Conservation (phyloP, 2,329 filamentous ascomycete species). For the Fusarium sp. region DNA sequence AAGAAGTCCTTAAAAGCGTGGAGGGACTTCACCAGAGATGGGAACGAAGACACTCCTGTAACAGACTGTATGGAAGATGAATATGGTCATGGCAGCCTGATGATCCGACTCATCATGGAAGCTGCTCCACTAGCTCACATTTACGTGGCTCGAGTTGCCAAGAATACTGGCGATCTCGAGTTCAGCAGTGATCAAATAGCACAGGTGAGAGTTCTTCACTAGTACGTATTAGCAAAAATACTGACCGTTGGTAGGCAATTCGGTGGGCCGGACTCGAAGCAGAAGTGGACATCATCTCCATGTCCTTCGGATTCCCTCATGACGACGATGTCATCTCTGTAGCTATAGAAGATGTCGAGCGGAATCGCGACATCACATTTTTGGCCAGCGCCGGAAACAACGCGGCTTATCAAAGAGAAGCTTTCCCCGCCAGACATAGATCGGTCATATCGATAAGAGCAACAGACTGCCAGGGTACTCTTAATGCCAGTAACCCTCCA, state of each 20-base stretch:
- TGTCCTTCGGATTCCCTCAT: neutral
- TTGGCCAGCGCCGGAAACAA: neutral
- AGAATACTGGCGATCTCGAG: accelerated
- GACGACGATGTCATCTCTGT: neutral
- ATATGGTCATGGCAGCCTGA: neutral
- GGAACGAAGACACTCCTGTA: accelerated
- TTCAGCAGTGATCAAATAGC: neutral
- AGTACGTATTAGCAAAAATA: accelerated
- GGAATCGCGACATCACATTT: neutral
- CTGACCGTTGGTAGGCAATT: neutral
- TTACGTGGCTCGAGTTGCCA: neutral
- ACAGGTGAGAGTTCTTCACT: neutral
- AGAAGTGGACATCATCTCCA: neutral
- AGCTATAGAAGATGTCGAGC: neutral
- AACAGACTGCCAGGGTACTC: neutral
- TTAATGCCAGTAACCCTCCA: accelerated
- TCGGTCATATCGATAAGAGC: neutral
- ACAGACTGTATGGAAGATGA: accelerated
- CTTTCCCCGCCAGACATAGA: neutral
- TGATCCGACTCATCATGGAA: neutral
- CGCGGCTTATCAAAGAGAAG: neutral
- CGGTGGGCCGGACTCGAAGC: accelerated
- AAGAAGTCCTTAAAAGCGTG: accelerated
- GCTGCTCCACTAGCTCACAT: neutral
- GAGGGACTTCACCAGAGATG: neutral